Conservation (phyloP, 2,329 filamentous ascomycete species). For the Teratosphaeria epicoccoides region DNA sequence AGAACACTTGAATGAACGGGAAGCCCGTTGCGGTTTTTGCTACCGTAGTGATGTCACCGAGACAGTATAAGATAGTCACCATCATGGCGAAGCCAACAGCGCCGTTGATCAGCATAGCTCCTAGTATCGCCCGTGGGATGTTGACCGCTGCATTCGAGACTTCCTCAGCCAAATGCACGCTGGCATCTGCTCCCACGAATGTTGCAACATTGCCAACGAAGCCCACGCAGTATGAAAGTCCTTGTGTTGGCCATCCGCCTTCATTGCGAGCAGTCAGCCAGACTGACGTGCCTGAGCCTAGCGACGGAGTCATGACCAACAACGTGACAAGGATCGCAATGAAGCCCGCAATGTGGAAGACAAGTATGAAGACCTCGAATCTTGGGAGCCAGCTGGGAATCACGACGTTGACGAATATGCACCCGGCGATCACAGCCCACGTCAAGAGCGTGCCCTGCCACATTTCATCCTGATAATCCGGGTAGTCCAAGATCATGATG, state of each 20-base stretch:
- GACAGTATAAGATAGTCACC: slow-evolving; percentile 35
- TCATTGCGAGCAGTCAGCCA: slow-evolving; percentile 23
- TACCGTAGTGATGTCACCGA: slow-evolving; percentile 31
- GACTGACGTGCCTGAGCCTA: slow-evolving; percentile 18
- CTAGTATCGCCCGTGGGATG: slow-evolving; percentile 40
- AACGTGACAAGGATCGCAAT: slow-evolving; percentile 43
- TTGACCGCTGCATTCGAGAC: slow-evolving; percentile 38
- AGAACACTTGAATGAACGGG: slow-evolving; percentile 43
- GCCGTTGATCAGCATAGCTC: slow-evolving; percentile 39
- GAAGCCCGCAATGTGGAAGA: slow-evolving; percentile 43
- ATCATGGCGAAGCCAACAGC: slow-evolving; percentile 37
- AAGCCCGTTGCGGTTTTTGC: slow-evolving; percentile 34
- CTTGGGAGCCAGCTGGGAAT: slow-evolving; percentile 33
- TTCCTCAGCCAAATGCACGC: slow-evolving; percentile 41
- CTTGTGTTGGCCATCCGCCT: slow-evolving; percentile 26
- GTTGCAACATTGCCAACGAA: slow-evolving; percentile 27
- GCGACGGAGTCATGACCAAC: slow-evolving; percentile 18
- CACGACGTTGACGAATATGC: slow-evolving; percentile 37
- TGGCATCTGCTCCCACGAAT: slow-evolving; percentile 32
- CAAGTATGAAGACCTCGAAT: slow-evolving; percentile 35
- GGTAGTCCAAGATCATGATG: slow-evolving; percentile 29
- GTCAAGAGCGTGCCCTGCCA: slow-evolving; percentile 34
- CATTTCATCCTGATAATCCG: slow-evolving; percentile 24
- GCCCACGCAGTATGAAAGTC: slow-evolving; percentile 26
- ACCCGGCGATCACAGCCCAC: slow-evolving; percentile 29